Base-by-base conservation (phyloP, 2,329 filamentous ascomycete species). In the Venturia effusa region DNA sequence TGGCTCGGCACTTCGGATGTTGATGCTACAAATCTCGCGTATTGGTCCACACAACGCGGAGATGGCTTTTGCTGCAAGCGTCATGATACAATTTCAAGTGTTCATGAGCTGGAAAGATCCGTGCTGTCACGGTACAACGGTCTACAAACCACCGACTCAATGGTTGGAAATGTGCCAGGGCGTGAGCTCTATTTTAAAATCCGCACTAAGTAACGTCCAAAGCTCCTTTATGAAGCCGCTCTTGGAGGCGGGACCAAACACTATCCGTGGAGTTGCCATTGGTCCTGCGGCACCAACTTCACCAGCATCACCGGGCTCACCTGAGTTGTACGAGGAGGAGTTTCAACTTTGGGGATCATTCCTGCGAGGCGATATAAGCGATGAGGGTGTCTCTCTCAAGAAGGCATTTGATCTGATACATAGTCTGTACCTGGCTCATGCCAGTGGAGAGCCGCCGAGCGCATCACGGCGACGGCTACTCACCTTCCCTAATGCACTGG, bases 141-240 rank as follows among this genome's bases (percentile, higher is more conserved):
- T 32, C n/a, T 64, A 64, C 32, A 32, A 45, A n/a, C 57, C 48
- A 15, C 62, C 62, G n/a, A 40, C 62, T 11, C 55, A 61, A 34
- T 64, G 62, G 62, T 32, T 64, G 27, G 41, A 64, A 32, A 64
- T 61, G 57, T 51, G 55, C 27, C 62, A 64, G 39, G 62, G 62
- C 6, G 55, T 64, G 32, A 55, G 57, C 24, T 48, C 54, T 13
- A 55, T 64, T 13, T 27, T 61, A 5, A 43, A 55, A 30, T 40
- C 62, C 8, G 57, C 62, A 22, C 34, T 40, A 19, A 22, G 27
- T 17, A 40, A 48, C 57, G 48, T 64, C 15, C 30, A 37, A 19
- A 43, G 40, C 34, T 57, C 61, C 8, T 32, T 8, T 41, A 63
- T 63, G 45, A 59, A 59, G 24, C 62, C 48, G 7, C 55, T 64